A percentile compares a stretch with the other conserved stretches of the same genome.
Evolutionary conservation across 768 basidiomycete species (phyloP).

Genomic region (Paxillus involutus): DNA sequence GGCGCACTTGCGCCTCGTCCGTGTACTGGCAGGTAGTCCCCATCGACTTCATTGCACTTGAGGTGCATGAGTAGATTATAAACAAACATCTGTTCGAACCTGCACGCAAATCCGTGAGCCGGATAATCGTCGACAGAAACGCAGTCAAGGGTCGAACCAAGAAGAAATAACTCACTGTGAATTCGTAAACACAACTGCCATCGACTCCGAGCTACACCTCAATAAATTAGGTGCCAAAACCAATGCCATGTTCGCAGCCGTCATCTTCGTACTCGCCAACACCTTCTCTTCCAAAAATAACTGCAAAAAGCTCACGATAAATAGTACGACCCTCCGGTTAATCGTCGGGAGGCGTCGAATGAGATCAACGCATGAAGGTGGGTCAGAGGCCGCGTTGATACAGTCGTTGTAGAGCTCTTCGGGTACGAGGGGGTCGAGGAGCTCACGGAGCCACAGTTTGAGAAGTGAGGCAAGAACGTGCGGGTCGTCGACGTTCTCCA

Average conservation of each 20-base stretch:
- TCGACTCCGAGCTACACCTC: constrained; percentile 83
- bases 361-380: constrained; percentile 70
- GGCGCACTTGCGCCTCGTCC: constrained; percentile 70
- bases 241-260: constrained; percentile 80
- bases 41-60: constrained; percentile 72
- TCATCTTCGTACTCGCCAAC: constrained; percentile 82
- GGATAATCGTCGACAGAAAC: constrained; percentile 1
- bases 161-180: constrained; percentile 66
- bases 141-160: too few species aligned
- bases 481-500: constrained; percentile 88
- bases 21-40: constrained; percentile 74
- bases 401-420: constrained; percentile 92
- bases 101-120: constrained; percentile 26
- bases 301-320: constrained; percentile 89
- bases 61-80: constrained; percentile 82
- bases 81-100: constrained; percentile 88
- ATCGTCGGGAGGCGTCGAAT: constrained; percentile 79
- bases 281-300: constrained; percentile 81
- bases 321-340: constrained; percentile 83
- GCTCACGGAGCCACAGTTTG: constrained; percentile 92
- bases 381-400: constrained; percentile 64
- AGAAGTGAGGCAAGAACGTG: constrained; percentile 87
- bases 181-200: constrained; percentile 89
- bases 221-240: constrained; percentile 93
- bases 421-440: constrained; percentile 90